Conservation (phyloP, 192 early-diverging fungal genomes). For the Coemansia sp. region DNA sequence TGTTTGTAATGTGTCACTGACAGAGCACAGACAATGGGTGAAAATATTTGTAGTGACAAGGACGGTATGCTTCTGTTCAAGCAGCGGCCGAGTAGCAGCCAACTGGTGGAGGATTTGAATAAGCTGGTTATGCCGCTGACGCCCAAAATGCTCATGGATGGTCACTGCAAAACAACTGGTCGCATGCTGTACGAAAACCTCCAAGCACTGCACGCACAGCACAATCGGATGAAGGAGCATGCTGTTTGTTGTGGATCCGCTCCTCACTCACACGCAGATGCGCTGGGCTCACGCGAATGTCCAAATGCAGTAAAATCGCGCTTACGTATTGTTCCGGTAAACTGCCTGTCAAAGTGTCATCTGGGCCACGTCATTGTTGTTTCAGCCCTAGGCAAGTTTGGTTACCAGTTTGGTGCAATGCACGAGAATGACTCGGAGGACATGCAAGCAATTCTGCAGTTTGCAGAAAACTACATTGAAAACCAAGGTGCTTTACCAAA, state of each 20-base stretch:
- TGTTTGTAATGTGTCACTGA: constrained; percentile 48
- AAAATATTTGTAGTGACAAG: constrained; percentile 53
- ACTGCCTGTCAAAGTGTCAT: constrained; percentile 53
- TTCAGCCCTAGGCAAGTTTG: constrained; percentile 41
- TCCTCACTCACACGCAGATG: constrained; percentile 20
- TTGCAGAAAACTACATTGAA: constrained; percentile 53
- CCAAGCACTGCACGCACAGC: constrained; percentile 47
- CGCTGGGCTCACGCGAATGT: constrained; percentile 26
- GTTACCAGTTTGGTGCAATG: constrained; percentile 8
- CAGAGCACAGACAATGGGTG: constrained; percentile 49
- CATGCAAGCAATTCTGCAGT: constrained; percentile 9
- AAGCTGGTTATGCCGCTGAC: constrained; percentile 33
- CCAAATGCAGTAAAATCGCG: not conserved
- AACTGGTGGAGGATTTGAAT: constrained; percentile 47
- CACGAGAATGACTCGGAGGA: too few species aligned
- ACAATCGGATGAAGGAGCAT: constrained; percentile 47
- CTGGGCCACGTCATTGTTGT: constrained; percentile 46
- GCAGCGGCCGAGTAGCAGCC: constrained; percentile 41
- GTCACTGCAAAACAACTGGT: constrained; percentile 47
- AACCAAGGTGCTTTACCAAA: constrained; percentile 50
- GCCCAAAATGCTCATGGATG: constrained; percentile 46
- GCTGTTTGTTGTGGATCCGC: constrained; percentile 37
- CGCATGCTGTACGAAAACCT: constrained; percentile 5
- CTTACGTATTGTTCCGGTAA: constrained; percentile 47
- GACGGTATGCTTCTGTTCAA: constrained; percentile 48